phyloP scores from a whole-genome alignment of 2,329 filamentous ascomycete genomes.

The Pestalotiopsis fici region DNA sequence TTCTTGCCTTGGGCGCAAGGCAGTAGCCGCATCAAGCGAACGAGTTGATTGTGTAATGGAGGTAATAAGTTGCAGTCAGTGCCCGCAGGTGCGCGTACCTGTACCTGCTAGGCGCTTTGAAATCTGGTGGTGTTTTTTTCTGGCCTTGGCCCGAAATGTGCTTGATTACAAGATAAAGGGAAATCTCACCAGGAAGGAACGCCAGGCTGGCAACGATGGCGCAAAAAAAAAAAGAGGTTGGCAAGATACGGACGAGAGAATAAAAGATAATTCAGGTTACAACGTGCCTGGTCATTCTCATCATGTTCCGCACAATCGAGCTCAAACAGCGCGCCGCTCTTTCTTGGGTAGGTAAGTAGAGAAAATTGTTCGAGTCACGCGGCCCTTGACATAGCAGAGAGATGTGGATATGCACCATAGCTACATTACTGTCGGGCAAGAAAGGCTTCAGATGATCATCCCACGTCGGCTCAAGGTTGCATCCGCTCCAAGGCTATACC shows the following conservation, averaged over 20 bases:
- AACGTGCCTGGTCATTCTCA: neutral
- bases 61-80: neutral
- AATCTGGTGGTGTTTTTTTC: neutral
- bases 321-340: neutral
- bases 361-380: neutral
- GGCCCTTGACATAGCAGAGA: neutral
- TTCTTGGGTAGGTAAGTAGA: neutral
- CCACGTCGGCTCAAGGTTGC: slow-evolving; percentile 4
- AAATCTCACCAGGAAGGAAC: neutral
- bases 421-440: neutral
- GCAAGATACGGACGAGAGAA: neutral
- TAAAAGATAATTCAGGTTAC: neutral
- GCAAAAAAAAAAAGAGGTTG: neutral
- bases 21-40: slow-evolving; percentile 5
- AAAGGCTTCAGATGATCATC: slow-evolving; percentile 7
- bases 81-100: neutral
- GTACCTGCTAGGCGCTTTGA: neutral
- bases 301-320: neutral
- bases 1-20: neutral
- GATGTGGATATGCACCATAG: neutral
- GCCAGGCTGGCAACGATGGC: neutral
- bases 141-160: neutral
- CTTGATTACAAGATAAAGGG: neutral
- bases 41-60: neutral
- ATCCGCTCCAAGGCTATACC: neutral